Evolutionary conservation across 345 rosid species (phyloP).

Genomic region (Rhodamnia rubescens): DNA sequence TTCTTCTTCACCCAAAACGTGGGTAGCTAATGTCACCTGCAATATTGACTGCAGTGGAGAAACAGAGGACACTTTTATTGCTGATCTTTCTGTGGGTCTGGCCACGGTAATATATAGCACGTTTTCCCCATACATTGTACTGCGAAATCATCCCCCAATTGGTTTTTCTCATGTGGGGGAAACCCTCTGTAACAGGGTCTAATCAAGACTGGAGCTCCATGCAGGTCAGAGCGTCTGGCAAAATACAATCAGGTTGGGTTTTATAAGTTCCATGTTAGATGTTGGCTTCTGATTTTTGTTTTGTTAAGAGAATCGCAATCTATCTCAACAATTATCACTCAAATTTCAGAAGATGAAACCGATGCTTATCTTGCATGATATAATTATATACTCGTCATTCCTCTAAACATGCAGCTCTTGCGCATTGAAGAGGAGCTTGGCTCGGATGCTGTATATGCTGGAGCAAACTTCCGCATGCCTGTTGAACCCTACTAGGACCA

Average conservation of each 20-base stretch:
- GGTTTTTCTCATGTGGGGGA: not conserved
- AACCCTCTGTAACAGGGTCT: conserved; percentile 32
- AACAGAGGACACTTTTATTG: conserved; percentile 98
- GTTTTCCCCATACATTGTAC: not conserved
- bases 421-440: conserved; percentile 93
- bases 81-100: conserved; percentile 86
- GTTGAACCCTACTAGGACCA: conserved; percentile 67
- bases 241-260: conserved; percentile 58
- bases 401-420: conserved; percentile 33
- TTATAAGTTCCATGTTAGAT: no score
- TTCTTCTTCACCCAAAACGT: not conserved
- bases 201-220: conserved; percentile 62
- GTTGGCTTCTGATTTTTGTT: not conserved
- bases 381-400: not conserved
- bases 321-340: not conserved
- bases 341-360: not conserved
- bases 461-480: conserved; percentile 68
- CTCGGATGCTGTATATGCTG: conserved; percentile 69
- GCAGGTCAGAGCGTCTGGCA: conserved; percentile 67
- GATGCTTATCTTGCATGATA: not conserved
- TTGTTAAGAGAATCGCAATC: not conserved
- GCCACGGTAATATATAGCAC: conserved; percentile 45
- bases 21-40: not conserved
- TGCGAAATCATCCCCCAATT: not conserved
- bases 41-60: conserved; percentile 55